Conservation (phyloP, 129 eudicot genomes). For the Tanacetum coccineum region DNA sequence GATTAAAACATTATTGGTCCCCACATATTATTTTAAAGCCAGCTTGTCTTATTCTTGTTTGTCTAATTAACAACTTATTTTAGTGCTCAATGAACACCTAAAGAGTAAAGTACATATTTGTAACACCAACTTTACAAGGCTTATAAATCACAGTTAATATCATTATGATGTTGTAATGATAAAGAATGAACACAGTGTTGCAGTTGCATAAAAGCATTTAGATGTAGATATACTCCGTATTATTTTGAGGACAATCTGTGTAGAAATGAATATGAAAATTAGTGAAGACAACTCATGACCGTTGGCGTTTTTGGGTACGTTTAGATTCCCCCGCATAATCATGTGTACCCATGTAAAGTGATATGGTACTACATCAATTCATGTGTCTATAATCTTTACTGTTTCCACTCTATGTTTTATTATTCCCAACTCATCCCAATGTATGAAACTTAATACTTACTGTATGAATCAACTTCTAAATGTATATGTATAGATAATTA, state of each 20-base stretch:
- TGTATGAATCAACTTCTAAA: too few relatives aligned
- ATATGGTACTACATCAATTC: conserved; percentile 15
- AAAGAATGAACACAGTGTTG: not conserved
- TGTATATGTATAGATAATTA: too few relatives aligned
- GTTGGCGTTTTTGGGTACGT: conserved; percentile 29
- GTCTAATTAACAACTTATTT: not conserved
- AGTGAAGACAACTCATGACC: conserved; percentile 35
- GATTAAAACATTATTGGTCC: conserved; percentile 21
- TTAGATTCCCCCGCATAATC: conserved; percentile 40
- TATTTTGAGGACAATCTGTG: not conserved
- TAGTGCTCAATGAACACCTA: not conserved
- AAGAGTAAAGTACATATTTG: not conserved
- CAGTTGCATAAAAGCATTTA: too few relatives aligned
- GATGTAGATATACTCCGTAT: too few relatives aligned
- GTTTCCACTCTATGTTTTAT: conserved; percentile 17
- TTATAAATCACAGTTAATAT: not conserved
- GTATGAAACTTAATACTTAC: not conserved
- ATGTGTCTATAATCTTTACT: conserved; percentile 12
- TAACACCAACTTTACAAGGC: not conserved
- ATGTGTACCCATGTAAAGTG: conserved; percentile 36
- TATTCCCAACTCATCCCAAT: conserved; percentile 5
- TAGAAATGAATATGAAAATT: conserved; percentile 15
- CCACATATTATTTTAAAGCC: conserved; percentile 22
- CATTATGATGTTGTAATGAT: conserved; percentile 1
- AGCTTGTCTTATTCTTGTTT: conserved; percentile 7